Evolutionary conservation across 2,329 filamentous ascomycete genomes (phyloP), one percentile per base, ranked within the genome.

Genomic region (Aspergillus caelatus): DNA sequence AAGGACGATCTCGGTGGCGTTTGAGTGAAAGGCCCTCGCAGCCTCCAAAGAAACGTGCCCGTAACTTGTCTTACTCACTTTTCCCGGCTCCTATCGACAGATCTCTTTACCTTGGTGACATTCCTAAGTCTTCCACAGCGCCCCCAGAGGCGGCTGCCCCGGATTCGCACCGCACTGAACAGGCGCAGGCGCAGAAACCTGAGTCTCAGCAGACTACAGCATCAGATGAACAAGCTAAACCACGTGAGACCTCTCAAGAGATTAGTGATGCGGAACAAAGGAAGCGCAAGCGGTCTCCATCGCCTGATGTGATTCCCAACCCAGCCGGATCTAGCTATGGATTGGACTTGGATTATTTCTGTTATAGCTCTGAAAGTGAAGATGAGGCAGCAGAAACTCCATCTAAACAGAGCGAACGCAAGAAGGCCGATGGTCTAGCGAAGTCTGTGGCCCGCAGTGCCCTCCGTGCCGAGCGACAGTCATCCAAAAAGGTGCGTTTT

Each of bases 231-330:
- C 43, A 52, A 43, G 50, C 30, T 12, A 21, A 55, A 60, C 57
- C 55, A 34, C 63, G 61, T 58, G 60, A 64, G 34, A 21, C 14
- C 19, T 61, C 55, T 30, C 52, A 60, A 34, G 32, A 48, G 14
- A 11, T 48, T 56, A 62, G 32, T 32, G 39, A 65, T 9, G 21
- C 58, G 19, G 60, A 43, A 32, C 60, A 69, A 28, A 75, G 72
- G 61, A 80, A 80, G 69, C 78, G 79, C 62, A 79, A 79, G 65
- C 75, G 78, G 12, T 69, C 71, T n/a, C 73, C 73, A 6, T 77
- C 77, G 41, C 79, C 78, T 21, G 75, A 80, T 46, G 64, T 73
- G 16, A 81, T 81, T 56, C 79, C 79, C 5, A 80, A 81, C 61
- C 79, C 79, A 10, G 62, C 69, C 16, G 78, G 76, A 12, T 71